Percentiles rank a stretch among this genome's conserved stretches.
These are phyloP conservation scores for Hirsutella thompsonii DNA, from an alignment of 2,329 filamentous ascomycete genomes.

Conservation along the genomic window DNA sequence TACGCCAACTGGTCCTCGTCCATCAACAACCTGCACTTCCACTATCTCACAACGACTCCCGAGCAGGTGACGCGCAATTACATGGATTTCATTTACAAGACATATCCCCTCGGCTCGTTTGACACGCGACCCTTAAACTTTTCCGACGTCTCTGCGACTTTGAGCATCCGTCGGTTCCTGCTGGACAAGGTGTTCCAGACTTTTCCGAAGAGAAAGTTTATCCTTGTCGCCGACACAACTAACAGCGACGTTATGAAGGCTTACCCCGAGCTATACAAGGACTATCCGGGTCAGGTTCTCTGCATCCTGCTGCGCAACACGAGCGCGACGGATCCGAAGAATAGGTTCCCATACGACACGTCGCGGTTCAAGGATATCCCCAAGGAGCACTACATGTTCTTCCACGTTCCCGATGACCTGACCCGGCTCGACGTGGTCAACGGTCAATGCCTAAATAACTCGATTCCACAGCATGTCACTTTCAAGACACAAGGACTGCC, in stretches of 20 bases:
- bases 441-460: conserved; percentile 54
- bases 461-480: conserved; percentile 56
- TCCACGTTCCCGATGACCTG: conserved; percentile 58
- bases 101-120: conserved; percentile 64
- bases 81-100: conserved; percentile 70
- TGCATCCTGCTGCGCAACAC: conserved; percentile 72
- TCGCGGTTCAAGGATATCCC: conserved; percentile 55
- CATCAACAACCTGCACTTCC: conserved; percentile 59
- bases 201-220: conserved; percentile 61
- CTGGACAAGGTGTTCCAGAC: conserved; percentile 62
- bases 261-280: conserved; percentile 45
- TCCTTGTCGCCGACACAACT: conserved; percentile 63
- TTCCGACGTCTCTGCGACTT: conserved; percentile 58
- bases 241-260: conserved; percentile 66
- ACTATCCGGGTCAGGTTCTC: conserved; percentile 59
- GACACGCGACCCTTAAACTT: conserved; percentile 72
- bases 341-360: conserved; percentile 67
- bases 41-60: conserved; percentile 70
- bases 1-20: conserved; percentile 63
- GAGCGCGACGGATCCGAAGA: conserved; percentile 49
- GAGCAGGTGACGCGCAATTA: conserved; percentile 68
- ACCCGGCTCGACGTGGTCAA: conserved; percentile 50
- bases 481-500: conserved; percentile 52
- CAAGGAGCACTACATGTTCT: conserved; percentile 66
- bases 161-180: conserved; percentile 57